Base-by-base conservation (phyloP, 1,284 basidiomycete genomes). In the Ceratobasidium sp. region DNA sequence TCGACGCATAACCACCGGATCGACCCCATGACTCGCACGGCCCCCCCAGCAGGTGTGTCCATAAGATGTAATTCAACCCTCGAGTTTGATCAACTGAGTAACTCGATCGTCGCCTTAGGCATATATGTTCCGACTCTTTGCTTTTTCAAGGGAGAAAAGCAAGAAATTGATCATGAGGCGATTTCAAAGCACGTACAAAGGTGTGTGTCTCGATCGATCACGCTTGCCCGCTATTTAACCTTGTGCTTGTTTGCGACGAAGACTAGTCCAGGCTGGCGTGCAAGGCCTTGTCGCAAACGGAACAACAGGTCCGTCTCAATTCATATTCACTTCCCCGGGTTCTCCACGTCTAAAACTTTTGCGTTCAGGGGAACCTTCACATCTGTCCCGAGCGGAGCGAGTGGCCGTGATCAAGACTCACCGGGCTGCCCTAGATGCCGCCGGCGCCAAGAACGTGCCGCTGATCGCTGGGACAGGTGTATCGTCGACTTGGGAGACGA, bases 111-210 rank as follows among this genome's bases (percentile, higher is more conserved):
- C 29, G 56, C 29, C 17, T 37, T 52, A 77, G 76, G 79, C 13
- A 74, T 80, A 51, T 77, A 78, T 44, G 79, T 80, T n/a, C 79
- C 79, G 15, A 80, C 78, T 7, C 74, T 80, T 29, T 75, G 70
- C 51, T 80, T 80, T 69, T 79, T 79, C 77, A 76, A 78, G 51
- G 76, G 77, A 7, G 76, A 76, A 19, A 65, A 61, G 66, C 78
- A 80, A 70, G 76, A 78, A 32, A 52, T 80, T 7, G 79, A 80
- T 66, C 71, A 77, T 44, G 76, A 78, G 37, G 61, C 75, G 8
- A 66, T 78, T 13, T 52, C 56, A 56, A 78, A 76, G 76, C 79
- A 79, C 62, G 77, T 77, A 17, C 62, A 70, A 15, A 76, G 77
- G 76, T 78, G 43, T 51, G 76, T 74, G 2, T 15, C 22, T 22